Evolutionary conservation across 208 protist genomes (phyloP), one percentile per base, ranked within the genome.

Genomic region (Acanthamoeba culbertsoni): DNA sequence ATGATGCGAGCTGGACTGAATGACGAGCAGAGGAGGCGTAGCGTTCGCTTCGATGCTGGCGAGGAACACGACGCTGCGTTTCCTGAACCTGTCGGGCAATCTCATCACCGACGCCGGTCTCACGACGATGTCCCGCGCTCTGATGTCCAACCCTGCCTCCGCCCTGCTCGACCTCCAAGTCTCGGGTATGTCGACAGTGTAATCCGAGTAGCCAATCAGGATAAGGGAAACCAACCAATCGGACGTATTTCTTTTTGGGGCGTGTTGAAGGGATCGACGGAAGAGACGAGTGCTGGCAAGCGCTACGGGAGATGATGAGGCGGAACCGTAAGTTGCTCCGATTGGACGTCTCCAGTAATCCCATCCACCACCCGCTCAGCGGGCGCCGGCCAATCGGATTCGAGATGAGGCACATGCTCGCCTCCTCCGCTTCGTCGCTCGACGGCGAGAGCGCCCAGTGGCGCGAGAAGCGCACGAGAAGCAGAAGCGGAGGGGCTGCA

Each of bases 21-120:
- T 68, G 59, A 26, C 31, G 59, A 7, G 12, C 59, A 79, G 20
- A 51, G 79, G 79, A 2, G 79, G 79, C 6, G 8, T 43, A 7
- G 79, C 79, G 37, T 35, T 89, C 16, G 55, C 51, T 0, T 42
- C 79, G 33, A 65, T 59, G 46, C 23, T 89, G 51, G 55, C 46
- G 3, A 5, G 31, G 0, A 59, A 89, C 33, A 59, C 51, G 5
- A 68, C 79, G 5, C 55, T 89, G 51, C 51, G 51, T 4, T 89
- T 89, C 51, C 33, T 89, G 33, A 89, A 89, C 35, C 46, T 89
- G 33, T 68, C 46, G 23, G 37, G 35, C 79, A 89, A 89, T 33
- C 53, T 65, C 26, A 62, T 89, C 55, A 46, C 51, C 18, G 79
- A 89, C 40, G 79, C 59, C 4, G 79, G 79, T 8, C 35, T 89